A percentile compares a stretch with the other conserved stretches of the same genome.
Conservation (phyloP, 495 filamentous ascomycete genomes). For the Parmelia sp. region DNA sequence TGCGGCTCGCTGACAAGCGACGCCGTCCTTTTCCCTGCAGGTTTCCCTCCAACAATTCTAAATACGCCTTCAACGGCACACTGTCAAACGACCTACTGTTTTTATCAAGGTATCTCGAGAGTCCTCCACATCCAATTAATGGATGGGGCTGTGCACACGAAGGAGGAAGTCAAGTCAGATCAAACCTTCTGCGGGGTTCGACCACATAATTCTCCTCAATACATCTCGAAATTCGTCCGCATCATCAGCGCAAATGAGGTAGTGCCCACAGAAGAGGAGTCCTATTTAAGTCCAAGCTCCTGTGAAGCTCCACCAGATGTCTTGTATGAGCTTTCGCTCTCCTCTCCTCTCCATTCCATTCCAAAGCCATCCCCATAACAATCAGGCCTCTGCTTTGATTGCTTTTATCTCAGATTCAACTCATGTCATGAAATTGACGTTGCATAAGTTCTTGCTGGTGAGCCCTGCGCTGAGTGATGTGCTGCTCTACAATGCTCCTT, state of each 20-base stretch:
- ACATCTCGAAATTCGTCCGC: not conserved
- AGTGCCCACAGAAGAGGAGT: not conserved
- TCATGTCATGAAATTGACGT: not conserved
- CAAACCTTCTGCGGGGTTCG: too few relatives aligned
- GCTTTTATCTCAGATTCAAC: too few relatives aligned
- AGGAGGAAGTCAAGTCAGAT: too few relatives aligned
- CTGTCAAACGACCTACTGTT: not conserved
- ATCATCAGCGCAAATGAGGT: not conserved
- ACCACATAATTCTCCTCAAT: too few relatives aligned
- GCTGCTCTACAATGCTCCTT: not conserved
- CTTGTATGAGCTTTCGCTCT: not conserved
- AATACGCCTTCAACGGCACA: not conserved
- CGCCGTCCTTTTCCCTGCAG: not conserved
- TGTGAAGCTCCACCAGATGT: not conserved
- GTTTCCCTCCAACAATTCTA: not conserved
- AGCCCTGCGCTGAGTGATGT: not conserved
- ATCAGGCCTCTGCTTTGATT: too few relatives aligned
- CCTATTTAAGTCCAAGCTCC: not conserved
- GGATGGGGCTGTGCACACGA: too few relatives aligned
- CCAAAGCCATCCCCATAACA: not conserved
- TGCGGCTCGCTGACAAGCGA: not conserved
- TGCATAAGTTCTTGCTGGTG: not conserved
- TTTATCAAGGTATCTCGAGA: not conserved
- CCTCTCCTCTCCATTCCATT: not conserved
- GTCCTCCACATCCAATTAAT: too few relatives aligned